Base-by-base conservation (phyloP, 192 early-diverging fungal species). In the Rhizophagus prolifer region DNA sequence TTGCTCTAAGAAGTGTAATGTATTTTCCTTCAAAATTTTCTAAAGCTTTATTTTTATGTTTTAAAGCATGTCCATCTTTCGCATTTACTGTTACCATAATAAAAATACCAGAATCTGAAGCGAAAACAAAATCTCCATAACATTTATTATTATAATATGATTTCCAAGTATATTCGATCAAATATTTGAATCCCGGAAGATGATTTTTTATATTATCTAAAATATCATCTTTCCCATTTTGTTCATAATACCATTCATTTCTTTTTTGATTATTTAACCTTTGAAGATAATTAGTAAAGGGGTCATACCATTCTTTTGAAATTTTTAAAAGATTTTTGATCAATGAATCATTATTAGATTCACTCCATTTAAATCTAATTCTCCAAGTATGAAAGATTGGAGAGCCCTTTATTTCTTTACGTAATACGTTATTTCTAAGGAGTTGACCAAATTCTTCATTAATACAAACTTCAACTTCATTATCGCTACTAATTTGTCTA, bases 61-160 rank as follows among this genome's bases (percentile, higher is more conserved):
- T 67, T 64, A 30, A 26, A 1, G 13, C 16, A 67, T 21, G 9
- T 23, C 65, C 34, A 8, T 14, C 4, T 10, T 9, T 67, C 2
- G n/a, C 9, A 36, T 67, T 38, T n/a, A 67, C 65, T 41, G 21
- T 36, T 44, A 67, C 65, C 0, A 25, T 30, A 38, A 31, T n/a
- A 41, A 41, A 67, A 41, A 41, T 38, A 41, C 65, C 36, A 41
- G 6, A 38, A 67, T 67, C n/a, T 38, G 65, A 67, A n/a, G 65
- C 65, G 6, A 67, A 67, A 3, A 67, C 41, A n/a, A 67, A 41
- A 67, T 44, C 65, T 34, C 65, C 65, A 67, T 38, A 67, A n/a
- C 14, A 14, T 12, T 4, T 8, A 21, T 38, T 9, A 2, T 67
- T 23, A 67, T 38, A 10, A 36, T 36, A 4, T n/a, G n/a, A 19